Evolutionary conservation across 2,329 filamentous ascomycete genomes (phyloP).

Genomic region (Hirsutella minnesotensis): DNA sequence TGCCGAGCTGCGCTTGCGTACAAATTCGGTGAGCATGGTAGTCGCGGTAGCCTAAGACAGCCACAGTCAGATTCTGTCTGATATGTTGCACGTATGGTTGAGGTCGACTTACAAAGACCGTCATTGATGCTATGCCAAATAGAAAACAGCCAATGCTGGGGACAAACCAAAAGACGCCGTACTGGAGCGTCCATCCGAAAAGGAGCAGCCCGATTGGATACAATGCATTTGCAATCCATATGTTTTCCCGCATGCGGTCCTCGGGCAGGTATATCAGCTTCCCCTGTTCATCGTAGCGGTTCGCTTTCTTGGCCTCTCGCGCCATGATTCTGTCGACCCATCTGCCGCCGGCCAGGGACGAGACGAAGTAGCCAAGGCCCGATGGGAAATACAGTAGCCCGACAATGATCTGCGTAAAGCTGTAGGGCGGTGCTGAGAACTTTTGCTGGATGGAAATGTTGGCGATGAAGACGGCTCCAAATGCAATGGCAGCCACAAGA

Average conservation of each 20-base stretch:
- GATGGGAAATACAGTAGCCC: slow-evolving; percentile 69
- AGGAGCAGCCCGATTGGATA: slow-evolving; percentile 61
- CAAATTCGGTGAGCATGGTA: slow-evolving; percentile 79
- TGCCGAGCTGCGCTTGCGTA: slow-evolving; percentile 56
- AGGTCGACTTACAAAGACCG: slow-evolving; percentile 50
- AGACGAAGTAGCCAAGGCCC: slow-evolving; percentile 59
- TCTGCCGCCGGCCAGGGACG: slow-evolving; percentile 56
- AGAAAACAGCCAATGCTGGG: slow-evolving; percentile 55
- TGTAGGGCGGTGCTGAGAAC: slow-evolving; percentile 56
- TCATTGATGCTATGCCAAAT: slow-evolving; percentile 69
- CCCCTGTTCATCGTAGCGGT: slow-evolving; percentile 55
- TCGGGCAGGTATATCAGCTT: slow-evolving; percentile 60
- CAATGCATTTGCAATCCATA: slow-evolving; percentile 59
- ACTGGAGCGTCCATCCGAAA: slow-evolving; percentile 64
- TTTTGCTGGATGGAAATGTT: slow-evolving; percentile 67
- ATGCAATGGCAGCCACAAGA: slow-evolving; percentile 62
- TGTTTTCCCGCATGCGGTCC: slow-evolving; percentile 74
- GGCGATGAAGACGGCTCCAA: slow-evolving; percentile 62
- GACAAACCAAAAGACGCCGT: slow-evolving; percentile 53
- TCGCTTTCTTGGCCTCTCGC: slow-evolving; percentile 58
- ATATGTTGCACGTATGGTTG: not conserved
- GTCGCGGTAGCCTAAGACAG: slow-evolving; percentile 43
- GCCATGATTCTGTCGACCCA: slow-evolving; percentile 80
- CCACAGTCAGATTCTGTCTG: not conserved
- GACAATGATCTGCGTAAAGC: slow-evolving; percentile 54